Conservation (phyloP, 768 basidiomycete species). For the Punctularia strigosozonata region DNA sequence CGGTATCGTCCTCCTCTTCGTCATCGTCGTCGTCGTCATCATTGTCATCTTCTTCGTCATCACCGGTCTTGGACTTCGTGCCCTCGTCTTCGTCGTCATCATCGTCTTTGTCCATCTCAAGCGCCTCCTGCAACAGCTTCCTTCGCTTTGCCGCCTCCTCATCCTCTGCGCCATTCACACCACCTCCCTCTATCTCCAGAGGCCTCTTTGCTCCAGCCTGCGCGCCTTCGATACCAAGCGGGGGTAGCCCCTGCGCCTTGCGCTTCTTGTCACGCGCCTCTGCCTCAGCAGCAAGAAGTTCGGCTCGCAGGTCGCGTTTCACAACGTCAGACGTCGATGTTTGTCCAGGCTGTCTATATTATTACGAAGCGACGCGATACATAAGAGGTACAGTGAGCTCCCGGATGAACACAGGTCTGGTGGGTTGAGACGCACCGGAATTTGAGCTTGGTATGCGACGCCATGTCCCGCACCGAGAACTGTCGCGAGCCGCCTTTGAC, state of each 20-base stretch:
- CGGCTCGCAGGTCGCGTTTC: constrained; percentile 70
- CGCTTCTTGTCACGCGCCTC: constrained; percentile 84
- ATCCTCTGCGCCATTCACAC: too few species aligned
- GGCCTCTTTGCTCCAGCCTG: constrained; percentile 32
- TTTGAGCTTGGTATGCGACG: constrained; percentile 94
- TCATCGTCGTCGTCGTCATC: constrained; percentile 45
- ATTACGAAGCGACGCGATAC: too few species aligned
- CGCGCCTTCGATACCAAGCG: constrained; percentile 25
- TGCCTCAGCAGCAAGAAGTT: constrained; percentile 77
- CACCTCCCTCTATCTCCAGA: constrained; percentile 23
- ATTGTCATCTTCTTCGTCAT: constrained; percentile 26
- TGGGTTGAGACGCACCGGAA: constrained; percentile 55
- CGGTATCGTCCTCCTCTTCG: constrained; percentile 84
- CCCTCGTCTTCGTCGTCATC: constrained; percentile 53
- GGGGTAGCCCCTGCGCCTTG: constrained; percentile 68
- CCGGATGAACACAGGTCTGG: background rate
- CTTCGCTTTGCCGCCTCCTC: constrained; percentile 66
- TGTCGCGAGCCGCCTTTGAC: constrained; percentile 88
- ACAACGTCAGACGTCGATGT: constrained; percentile 68
- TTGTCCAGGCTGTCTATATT: constrained; percentile 84
- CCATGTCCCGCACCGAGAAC: constrained; percentile 89
- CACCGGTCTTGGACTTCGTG: constrained; percentile 11
- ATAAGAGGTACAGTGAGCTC: background rate
- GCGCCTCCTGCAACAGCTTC: constrained; percentile 76
- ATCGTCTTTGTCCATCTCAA: constrained; percentile 86